phyloP scores from a whole-genome alignment of 495 filamentous ascomycete species.

The Bacidia gigantensis region DNA sequence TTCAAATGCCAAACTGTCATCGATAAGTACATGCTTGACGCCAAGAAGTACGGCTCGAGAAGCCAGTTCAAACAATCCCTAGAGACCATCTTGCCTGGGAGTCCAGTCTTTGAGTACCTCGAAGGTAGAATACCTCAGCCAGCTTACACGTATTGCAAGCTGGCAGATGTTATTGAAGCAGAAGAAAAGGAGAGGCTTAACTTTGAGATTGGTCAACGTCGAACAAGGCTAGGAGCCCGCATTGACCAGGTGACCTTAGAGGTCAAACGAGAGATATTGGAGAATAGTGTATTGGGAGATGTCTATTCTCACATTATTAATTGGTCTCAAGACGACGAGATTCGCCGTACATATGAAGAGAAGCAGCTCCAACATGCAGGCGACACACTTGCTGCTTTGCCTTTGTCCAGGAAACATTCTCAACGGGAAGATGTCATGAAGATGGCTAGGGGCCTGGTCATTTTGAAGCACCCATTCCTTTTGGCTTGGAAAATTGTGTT shows the following conservation, averaged over 20 bases:
- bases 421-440: conserved; percentile 59
- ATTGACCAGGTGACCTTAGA: conserved; percentile 70
- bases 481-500: conserved; percentile 82
- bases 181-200: conserved; percentile 90
- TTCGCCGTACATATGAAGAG: conserved; percentile 75
- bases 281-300: conserved; percentile 51
- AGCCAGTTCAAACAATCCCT: conserved; percentile 60
- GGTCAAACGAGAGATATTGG: conserved; percentile 73
- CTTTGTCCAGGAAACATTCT: conserved; percentile 45
- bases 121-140: conserved; percentile 79
- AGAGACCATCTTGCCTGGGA: conserved; percentile 59
- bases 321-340: conserved; percentile 77
- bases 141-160: conserved; percentile 60
- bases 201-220: conserved; percentile 73
- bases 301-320: conserved; percentile 73
- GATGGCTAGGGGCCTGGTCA: conserved; percentile 79
- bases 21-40: conserved; percentile 63
- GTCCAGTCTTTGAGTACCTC: conserved; percentile 63
- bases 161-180: conserved; percentile 72
- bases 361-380: conserved; percentile 73
- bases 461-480: conserved; percentile 83
- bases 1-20: conserved; percentile 65
- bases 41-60: conserved; percentile 54
- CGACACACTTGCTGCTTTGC: conserved; percentile 56
- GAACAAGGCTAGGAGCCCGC: conserved; percentile 75